These are phyloP conservation scores for Cladosporium sp. DNA, from an alignment of 2,329 filamentous ascomycete species.

Conservation along the genomic window DNA sequence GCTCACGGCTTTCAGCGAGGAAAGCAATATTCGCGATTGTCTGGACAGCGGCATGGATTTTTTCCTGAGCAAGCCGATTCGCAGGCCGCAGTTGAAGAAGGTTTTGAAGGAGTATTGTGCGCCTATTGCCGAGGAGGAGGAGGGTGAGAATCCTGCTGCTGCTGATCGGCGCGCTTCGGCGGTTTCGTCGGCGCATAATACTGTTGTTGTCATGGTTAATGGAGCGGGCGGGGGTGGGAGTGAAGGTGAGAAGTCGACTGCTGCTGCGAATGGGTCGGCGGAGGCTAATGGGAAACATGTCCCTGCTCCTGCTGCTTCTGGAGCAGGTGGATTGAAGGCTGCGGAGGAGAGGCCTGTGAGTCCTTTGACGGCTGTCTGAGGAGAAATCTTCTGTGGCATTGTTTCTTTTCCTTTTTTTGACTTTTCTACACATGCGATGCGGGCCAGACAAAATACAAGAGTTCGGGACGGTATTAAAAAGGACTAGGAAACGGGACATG, in stretches of 20 bases:
- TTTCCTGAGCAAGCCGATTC: slow-evolving; percentile 71
- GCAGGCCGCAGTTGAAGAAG: slow-evolving; percentile 78
- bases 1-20: slow-evolving; percentile 83
- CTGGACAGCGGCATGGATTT: slow-evolving; percentile 90
- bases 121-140: slow-evolving; percentile 69
- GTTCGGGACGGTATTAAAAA: no score
- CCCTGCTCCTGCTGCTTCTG: neutral
- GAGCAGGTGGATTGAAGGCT: neutral
- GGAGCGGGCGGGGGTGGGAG: neutral
- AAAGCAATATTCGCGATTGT: slow-evolving; percentile 62
- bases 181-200: neutral
- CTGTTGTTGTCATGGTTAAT: neutral
- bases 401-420: no score
- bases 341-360: slow-evolving; percentile 2
- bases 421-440: no score
- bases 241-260: no score
- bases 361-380: neutral
- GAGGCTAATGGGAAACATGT: slow-evolving; percentile 5
- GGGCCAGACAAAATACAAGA: no score
- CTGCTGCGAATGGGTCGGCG: neutral
- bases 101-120: slow-evolving; percentile 76
- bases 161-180: neutral
- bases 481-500: no score
- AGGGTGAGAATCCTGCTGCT: slow-evolving; percentile 15
- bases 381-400: no score